Conservation (phyloP, 2,329 filamentous ascomycete species). For the Botrytis galanthina region DNA sequence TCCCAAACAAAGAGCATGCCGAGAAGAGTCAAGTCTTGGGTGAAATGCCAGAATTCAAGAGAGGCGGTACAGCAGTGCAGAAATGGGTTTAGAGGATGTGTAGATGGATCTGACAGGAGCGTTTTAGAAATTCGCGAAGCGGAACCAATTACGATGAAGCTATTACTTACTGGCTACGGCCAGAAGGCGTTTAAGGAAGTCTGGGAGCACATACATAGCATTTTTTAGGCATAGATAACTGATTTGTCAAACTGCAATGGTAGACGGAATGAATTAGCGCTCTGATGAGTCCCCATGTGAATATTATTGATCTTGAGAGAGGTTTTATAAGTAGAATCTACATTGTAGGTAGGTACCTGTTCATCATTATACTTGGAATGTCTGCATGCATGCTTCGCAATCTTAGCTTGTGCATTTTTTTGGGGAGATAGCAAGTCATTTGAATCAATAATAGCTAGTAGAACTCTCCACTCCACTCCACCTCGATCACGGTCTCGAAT, state of each 20-base stretch:
- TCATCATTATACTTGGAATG: background rate
- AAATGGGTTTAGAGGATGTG: slow-evolving; percentile 44
- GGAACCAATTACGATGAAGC: background rate
- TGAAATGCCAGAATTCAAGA: slow-evolving; percentile 63
- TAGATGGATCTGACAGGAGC: background rate
- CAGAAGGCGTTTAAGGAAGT: slow-evolving; percentile 13
- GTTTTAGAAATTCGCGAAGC: background rate
- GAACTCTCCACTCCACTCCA: background rate
- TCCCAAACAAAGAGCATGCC: slow-evolving; percentile 76
- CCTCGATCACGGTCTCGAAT: background rate
- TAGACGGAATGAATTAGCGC: background rate
- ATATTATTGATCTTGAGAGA: background rate
- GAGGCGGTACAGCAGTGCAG: slow-evolving; percentile 62
- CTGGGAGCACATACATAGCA: background rate
- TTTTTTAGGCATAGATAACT: slow-evolving; percentile 7
- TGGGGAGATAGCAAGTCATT: background rate
- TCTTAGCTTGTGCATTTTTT: background rate
- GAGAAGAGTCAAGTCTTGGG: slow-evolving; percentile 61
- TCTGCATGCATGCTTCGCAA: background rate
- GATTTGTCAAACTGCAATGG: background rate
- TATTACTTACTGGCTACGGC: background rate
- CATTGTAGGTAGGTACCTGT: background rate
- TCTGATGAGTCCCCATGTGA: background rate
- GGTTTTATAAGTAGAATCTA: background rate
- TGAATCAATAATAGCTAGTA: background rate